Evolutionary conservation across 192 early-diverging fungal species (phyloP), one percentile per base, ranked within the genome.

Genomic region (Chytriomyces sp.): DNA sequence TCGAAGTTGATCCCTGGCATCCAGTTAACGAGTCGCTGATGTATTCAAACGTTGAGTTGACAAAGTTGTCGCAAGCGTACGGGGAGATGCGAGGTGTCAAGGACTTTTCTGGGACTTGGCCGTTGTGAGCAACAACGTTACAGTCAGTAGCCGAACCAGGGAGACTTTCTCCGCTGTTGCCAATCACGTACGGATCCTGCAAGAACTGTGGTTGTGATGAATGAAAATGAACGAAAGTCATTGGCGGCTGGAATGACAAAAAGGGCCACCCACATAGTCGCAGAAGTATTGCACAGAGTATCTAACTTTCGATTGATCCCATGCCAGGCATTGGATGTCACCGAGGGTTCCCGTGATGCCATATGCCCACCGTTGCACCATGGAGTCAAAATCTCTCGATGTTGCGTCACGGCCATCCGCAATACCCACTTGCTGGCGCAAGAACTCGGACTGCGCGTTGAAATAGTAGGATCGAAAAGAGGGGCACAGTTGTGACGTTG

Each of bases 271-370:
- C 47, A 68, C 67, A 71, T 73, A 75, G 46, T 75, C 73, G 50
- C 73, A 75, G 35, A 35, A 50, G 49, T 65, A 75, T 48, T 75
- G 73, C 9, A 48, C 47, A 7, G 61, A 11, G 63, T 75, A 75
- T 23, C 73, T 23, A 16, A 75, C 43, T 6, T 53, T 45, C 8
- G 73, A 64, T 26, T 24, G n/a, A 44, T 75, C 73, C 62, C 57
- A 62, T 16, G 48, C 53, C 45, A 13, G 23, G 48, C 73, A 75
- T 7, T 20, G 24, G 9, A 57, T 57, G 5, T 35, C 7, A 20
- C 9, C 46, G 16, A 75, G 63, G 45, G 73, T 35, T 13, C 26
- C 8, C 13, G 73, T 46, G 7, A 18, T 48, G 1, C 46, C 73
- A 20, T 44, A 20, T 8, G 73, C 61, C 46, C 49, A 75, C 1